These are phyloP conservation scores for Dipodascus albidus DNA, from an alignment of 805 yeast species.

Conservation along the genomic window DNA sequence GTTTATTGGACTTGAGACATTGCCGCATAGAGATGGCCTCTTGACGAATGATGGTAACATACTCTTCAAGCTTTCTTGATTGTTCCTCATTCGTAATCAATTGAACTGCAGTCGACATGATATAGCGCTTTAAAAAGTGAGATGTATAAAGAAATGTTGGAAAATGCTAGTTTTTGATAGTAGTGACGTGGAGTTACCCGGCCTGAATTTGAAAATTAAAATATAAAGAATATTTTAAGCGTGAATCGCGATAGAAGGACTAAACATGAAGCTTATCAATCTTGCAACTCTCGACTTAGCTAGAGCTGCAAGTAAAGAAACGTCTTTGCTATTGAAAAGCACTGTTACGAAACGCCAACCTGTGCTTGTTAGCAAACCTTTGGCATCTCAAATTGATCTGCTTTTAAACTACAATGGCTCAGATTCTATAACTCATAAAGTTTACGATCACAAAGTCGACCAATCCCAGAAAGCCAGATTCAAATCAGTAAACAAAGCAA, in stretches of 20 bases:
- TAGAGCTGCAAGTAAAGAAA: neutral
- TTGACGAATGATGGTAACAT: constrained; percentile 35
- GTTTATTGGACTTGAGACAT: constrained; percentile 48
- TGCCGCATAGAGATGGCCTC: constrained; percentile 64
- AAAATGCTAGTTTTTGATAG: neutral
- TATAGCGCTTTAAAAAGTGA: neutral
- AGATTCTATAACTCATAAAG: neutral
- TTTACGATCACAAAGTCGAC: neutral
- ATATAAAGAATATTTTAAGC: no score
- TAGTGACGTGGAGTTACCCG: constrained; percentile 1
- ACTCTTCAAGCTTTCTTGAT: neutral
- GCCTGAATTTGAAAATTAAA: neutral
- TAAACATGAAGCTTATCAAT: neutral
- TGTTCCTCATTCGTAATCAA: neutral
- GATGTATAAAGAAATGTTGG: neutral
- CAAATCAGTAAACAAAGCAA: neutral
- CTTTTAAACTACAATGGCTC: neutral
- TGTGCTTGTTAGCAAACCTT: neutral
- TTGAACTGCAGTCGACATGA: neutral
- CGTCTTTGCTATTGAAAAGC: neutral
- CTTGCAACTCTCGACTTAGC: neutral
- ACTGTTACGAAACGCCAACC: neutral
- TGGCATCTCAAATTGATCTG: neutral
- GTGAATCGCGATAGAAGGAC: neutral
- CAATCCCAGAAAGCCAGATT: neutral